A percentile compares a stretch with the other conserved stretches of the same genome.
Evolutionary conservation across 2,329 filamentous ascomycete genomes (phyloP).

Genomic region (Simplicillium aogashimaense): DNA sequence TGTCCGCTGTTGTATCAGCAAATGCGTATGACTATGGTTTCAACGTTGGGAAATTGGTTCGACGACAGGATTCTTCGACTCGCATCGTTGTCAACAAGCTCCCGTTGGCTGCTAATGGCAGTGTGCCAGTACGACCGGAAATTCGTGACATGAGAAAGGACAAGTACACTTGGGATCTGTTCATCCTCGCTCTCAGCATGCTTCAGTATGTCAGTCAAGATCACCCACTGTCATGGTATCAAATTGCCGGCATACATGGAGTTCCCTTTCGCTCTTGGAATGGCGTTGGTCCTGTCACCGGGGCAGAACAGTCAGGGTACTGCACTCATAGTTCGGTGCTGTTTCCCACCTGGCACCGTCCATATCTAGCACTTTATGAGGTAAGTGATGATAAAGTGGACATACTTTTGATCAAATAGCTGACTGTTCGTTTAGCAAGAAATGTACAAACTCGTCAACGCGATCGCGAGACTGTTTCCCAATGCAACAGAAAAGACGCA

Average conservation of each 20-base stretch:
- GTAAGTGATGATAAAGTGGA: constrained; percentile 17
- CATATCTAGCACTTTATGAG: constrained; percentile 59
- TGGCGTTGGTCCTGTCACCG: constrained; percentile 36
- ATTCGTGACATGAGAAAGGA: constrained; percentile 57
- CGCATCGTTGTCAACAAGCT: constrained; percentile 33
- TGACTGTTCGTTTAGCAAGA: constrained; percentile 20
- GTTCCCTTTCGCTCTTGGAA: constrained; percentile 53
- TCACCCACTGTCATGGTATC: constrained; percentile 62
- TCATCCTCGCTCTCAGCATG: constrained; percentile 62
- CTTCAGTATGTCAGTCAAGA: constrained; percentile 59
- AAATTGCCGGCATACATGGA: constrained; percentile 74
- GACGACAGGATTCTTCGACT: constrained; percentile 25
- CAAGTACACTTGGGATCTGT: constrained; percentile 63
- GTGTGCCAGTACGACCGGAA: constrained; percentile 46
- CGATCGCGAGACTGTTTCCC: constrained; percentile 39
- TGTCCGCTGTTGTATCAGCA: constrained; percentile 2
- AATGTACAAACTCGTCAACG: constrained; percentile 22
- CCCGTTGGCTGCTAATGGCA: constrained; percentile 26
- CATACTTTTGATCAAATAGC: constrained; percentile 12
- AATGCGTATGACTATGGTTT: constrained; percentile 41
- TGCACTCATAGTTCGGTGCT: constrained; percentile 68
- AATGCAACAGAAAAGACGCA: constrained; percentile 30
- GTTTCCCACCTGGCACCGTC: constrained; percentile 77
- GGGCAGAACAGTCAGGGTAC: constrained; percentile 54
- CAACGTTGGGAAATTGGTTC: constrained; percentile 27